phyloP scores from a whole-genome alignment of 108 stramenopile genomes.

The Cyclostephanos tholiformis region DNA sequence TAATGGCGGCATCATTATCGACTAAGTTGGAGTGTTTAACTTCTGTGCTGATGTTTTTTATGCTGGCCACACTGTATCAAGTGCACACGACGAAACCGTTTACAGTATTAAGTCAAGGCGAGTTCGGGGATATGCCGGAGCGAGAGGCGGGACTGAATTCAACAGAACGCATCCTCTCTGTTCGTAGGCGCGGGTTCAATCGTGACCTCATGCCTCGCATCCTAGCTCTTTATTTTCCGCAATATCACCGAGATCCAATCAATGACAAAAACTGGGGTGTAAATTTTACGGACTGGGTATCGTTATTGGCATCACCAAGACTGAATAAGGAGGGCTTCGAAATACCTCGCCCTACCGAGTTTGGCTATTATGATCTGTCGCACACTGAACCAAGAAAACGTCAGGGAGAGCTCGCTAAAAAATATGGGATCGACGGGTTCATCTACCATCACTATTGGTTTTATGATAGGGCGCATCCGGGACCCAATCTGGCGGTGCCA shows the following conservation, averaged over 20 bases:
- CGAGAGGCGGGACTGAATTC: neutral
- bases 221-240: slow-evolving; percentile 66
- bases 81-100: neutral
- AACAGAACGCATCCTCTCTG: neutral
- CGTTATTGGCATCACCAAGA: slow-evolving; percentile 42
- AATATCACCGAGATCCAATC: slow-evolving; percentile 66
- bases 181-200: neutral
- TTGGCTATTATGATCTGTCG: slow-evolving; percentile 62
- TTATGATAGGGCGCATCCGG: slow-evolving; percentile 53
- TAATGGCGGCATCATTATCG: no score
- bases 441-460: slow-evolving; percentile 78
- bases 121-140: neutral
- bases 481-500: slow-evolving; percentile 56
- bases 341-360: slow-evolving; percentile 60
- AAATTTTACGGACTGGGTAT: slow-evolving; percentile 70
- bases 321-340: slow-evolving; percentile 44
- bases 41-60: neutral
- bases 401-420: slow-evolving; percentile 56
- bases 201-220: neutral
- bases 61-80: neutral
- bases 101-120: neutral
- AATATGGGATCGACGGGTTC: slow-evolving; percentile 70
- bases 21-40: neutral
- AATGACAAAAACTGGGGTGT: slow-evolving; percentile 69
- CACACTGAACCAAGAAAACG: slow-evolving; percentile 32